phyloP scores from a whole-genome alignment of 805 yeast genomes.

The Hermanozyma aechmeae region DNA sequence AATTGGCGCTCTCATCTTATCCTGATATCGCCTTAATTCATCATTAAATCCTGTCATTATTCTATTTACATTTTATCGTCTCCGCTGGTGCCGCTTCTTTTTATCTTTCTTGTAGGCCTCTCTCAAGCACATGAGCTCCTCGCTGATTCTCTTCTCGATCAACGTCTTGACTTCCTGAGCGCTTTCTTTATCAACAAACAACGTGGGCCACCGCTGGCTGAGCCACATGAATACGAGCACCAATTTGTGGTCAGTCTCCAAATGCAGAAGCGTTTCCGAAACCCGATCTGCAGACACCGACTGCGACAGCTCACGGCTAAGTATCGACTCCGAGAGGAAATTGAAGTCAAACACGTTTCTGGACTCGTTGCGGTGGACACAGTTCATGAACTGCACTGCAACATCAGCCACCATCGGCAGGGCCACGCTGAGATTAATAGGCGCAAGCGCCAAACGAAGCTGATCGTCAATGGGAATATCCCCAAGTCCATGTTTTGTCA shows the following conservation, averaged over 20 bases:
- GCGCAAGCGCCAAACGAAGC: slow-evolving; percentile 51
- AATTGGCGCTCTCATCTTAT: no score
- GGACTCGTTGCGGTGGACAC: slow-evolving; percentile 47
- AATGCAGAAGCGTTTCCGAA: slow-evolving; percentile 14
- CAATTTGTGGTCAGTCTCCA: slow-evolving; percentile 62
- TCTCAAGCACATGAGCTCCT: slow-evolving; percentile 30
- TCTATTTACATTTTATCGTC: no score
- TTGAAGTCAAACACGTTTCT: slow-evolving; percentile 46
- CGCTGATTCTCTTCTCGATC: slow-evolving; percentile 54
- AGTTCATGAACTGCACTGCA: slow-evolving; percentile 37
- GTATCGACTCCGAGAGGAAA: slow-evolving; percentile 18
- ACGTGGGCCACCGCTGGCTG: slow-evolving; percentile 75
- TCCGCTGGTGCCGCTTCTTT: not conserved
- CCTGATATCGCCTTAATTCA: no score
- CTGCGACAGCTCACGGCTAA: slow-evolving; percentile 13
- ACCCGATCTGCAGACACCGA: slow-evolving; percentile 12
- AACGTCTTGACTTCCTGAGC: slow-evolving; percentile 62
- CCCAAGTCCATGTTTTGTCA: slow-evolving; percentile 25
- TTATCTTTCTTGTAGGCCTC: not conserved
- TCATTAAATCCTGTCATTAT: no score
- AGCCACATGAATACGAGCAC: slow-evolving; percentile 76
- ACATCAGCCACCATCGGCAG: slow-evolving; percentile 30
- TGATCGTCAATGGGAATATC: slow-evolving; percentile 44
- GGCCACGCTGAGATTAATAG: slow-evolving; percentile 30
- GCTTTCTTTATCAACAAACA: slow-evolving; percentile 66